Conservation (phyloP, 2,329 filamentous ascomycete genomes). For the Venturiaceae sp. region DNA sequence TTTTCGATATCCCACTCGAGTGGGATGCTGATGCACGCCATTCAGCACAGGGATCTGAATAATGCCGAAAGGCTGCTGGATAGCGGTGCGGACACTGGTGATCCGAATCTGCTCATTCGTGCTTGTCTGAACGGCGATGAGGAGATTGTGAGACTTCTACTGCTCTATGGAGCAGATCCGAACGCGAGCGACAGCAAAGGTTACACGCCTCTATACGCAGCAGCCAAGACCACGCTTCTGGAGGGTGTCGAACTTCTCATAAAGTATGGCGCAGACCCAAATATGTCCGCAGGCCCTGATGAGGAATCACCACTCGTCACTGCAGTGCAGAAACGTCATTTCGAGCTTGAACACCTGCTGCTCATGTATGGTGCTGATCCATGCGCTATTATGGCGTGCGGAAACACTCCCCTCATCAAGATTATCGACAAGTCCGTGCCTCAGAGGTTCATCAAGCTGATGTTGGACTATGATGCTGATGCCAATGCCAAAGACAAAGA, state of each 20-base stretch:
- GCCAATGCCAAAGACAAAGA: constrained; percentile 50
- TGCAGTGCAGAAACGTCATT: constrained; percentile 42
- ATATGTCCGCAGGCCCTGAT: constrained; percentile 39
- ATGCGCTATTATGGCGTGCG: constrained; percentile 43
- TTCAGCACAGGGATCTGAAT: constrained; percentile 17
- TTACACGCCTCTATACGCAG: constrained; percentile 35
- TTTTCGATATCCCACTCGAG: background rate
- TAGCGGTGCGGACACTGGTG: constrained; percentile 38
- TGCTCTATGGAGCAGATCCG: constrained; percentile 49
- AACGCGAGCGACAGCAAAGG: constrained; percentile 41
- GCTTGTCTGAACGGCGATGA: constrained; percentile 42
- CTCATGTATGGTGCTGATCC: constrained; percentile 52
- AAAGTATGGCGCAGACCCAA: constrained; percentile 55
- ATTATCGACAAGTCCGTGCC: constrained; percentile 49
- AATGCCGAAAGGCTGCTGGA: constrained; percentile 49
- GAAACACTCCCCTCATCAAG: constrained; percentile 51
- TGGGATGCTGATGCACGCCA: background rate
- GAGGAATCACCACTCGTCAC: constrained; percentile 46
- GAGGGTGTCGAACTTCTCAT: constrained; percentile 36
- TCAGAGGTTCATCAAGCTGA: constrained; percentile 44
- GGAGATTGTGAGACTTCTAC: constrained; percentile 45
- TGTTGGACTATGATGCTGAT: constrained; percentile 51
- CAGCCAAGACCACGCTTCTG: constrained; percentile 36
- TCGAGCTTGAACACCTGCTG: constrained; percentile 49
- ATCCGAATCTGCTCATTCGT: constrained; percentile 42